phyloP scores from a whole-genome alignment of 768 basidiomycete genomes.

The Neoboletus subvelutipes region DNA sequence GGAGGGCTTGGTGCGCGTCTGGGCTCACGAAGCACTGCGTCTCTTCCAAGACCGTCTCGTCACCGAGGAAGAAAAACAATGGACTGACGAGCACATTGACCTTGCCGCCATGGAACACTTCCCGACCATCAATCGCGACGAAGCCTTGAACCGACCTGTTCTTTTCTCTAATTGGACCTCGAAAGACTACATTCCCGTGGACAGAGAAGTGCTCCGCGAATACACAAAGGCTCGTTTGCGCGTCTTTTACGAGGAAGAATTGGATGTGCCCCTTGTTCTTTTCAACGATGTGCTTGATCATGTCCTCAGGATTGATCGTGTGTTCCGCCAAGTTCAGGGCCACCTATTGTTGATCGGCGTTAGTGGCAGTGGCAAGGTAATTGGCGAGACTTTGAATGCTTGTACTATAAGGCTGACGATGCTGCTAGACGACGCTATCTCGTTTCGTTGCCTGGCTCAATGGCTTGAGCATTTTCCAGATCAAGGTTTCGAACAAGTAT shows the following conservation, averaged over 20 bases:
- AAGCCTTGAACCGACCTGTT: conserved; percentile 86
- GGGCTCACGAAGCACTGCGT: conserved; percentile 97
- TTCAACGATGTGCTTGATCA: conserved; percentile 99
- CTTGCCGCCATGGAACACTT: conserved; percentile 82
- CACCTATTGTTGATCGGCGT: conserved; percentile 96
- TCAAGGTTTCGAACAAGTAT: conserved; percentile 99
- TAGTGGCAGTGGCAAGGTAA: conserved; percentile 96
- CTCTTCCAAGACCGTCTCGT: conserved; percentile 98
- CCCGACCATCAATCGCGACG: conserved; percentile 86
- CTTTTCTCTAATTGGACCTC: conserved; percentile 99
- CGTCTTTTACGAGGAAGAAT: conserved; percentile 99
- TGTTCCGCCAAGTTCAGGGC: conserved; percentile 97
- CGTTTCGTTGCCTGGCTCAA: conserved; percentile 99
- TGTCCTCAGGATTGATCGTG: conserved; percentile 95
- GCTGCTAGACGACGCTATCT: conserved; percentile 84
- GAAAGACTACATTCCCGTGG: conserved; percentile 93
- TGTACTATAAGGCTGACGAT: conserved; percentile 15
- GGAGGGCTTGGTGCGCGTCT: conserved; percentile 93
- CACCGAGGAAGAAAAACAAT: conserved; percentile 84
- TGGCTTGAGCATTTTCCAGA: conserved; percentile 97
- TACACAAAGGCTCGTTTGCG: conserved; percentile 95
- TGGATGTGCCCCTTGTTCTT: conserved; percentile 95
- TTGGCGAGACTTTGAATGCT: conserved; percentile 8
- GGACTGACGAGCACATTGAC: conserved; percentile 96
- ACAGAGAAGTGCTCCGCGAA: conserved; percentile 88